Evolutionary conservation across 352 stramenopile species (phyloP), one percentile per base, ranked within the genome.

Genomic region (Phytophthora colocasiae): DNA sequence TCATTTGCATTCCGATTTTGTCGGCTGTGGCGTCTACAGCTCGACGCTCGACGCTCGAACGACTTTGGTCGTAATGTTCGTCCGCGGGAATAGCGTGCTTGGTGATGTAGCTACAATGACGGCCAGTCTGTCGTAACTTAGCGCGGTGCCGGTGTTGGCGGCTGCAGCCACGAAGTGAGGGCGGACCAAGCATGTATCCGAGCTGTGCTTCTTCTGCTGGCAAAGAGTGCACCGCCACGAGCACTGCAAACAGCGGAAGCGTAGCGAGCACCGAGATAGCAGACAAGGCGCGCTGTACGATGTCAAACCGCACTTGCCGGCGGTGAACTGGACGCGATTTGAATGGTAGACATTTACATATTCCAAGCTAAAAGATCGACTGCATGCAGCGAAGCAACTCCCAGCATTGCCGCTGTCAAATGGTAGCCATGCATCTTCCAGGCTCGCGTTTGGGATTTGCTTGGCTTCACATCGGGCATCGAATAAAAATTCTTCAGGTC

Each of bases 281-380:
- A 75, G 51, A 72, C 67, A 75, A 75, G 67, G 17, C 65, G 41
- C 22, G 53, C 11, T 50, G 15, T 15, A 29, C 12, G 4, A 26
- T 53, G 40, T 50, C 53, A 50, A 51, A 43, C 19, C 5, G 41
- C 31, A 31, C 29, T 61, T 36, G 36, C 22, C 34, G 24, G 15
- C 12, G 12, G 6, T 51, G 38, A 66, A 24, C 14, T 26, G 12
- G 14, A n/a, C 8, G 50, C 36, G 50, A 63, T 68, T 63, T 63
- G 64, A 72, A 32, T 17, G 5, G 24, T 22, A 46, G 26, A 31
- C 46, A 36, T 19, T 49, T 31, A 15, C 17, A 31, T 8, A 7
- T 7, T 27, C 14, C 49, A 40, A 27, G 29, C 39, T 44, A 14
- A n/a, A 38, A 6, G 40, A 17, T 34, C 36, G 47, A 56, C 11